These are phyloP conservation scores for Phaeosphaeria sp. DNA, from an alignment of 2,329 filamentous ascomycete genomes.

Conservation along the genomic window DNA sequence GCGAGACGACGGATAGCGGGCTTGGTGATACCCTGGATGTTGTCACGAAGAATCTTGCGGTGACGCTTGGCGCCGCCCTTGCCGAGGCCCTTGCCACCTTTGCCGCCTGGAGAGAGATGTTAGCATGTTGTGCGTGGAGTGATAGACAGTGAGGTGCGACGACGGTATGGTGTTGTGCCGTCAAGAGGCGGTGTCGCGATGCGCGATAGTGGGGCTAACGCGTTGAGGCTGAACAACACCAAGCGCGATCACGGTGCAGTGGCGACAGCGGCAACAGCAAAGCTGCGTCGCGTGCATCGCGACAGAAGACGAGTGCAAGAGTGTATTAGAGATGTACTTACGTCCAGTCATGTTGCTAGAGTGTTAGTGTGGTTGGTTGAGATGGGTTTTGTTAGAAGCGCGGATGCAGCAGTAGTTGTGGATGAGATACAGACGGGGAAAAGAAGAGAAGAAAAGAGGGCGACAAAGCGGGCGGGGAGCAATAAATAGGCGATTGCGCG, in stretches of 20 bases:
- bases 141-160: background rate
- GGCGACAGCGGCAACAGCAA: slow-evolving; percentile 14
- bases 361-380: slow-evolving; percentile 29
- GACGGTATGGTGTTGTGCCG: background rate
- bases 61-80: slow-evolving; percentile 64
- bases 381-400: slow-evolving; percentile 17
- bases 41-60: slow-evolving; percentile 63
- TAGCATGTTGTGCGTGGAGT: slow-evolving; percentile 10
- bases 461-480: slow-evolving; percentile 18
- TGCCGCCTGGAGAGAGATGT: slow-evolving; percentile 49
- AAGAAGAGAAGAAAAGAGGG: slow-evolving; percentile 21
- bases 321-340: slow-evolving; percentile 34
- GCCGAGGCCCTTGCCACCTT: slow-evolving; percentile 62
- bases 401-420: slow-evolving; percentile 9
- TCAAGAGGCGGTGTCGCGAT: slow-evolving; percentile 9
- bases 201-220: slow-evolving; percentile 20
- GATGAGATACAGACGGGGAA: slow-evolving; percentile 22
- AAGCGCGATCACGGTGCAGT: slow-evolving; percentile 7
- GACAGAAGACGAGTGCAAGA: slow-evolving; percentile 16
- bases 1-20: slow-evolving; percentile 62
- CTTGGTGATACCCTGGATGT: slow-evolving; percentile 64
- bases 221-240: slow-evolving; percentile 29
- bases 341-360: slow-evolving; percentile 53
- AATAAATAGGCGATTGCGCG: slow-evolving; percentile 29
- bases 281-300: slow-evolving; percentile 5